Percentiles rank a stretch among this genome's conserved stretches.
These are phyloP conservation scores for Microsporum canis DNA, from an alignment of 2,329 filamentous ascomycete genomes.

Conservation along the genomic window DNA sequence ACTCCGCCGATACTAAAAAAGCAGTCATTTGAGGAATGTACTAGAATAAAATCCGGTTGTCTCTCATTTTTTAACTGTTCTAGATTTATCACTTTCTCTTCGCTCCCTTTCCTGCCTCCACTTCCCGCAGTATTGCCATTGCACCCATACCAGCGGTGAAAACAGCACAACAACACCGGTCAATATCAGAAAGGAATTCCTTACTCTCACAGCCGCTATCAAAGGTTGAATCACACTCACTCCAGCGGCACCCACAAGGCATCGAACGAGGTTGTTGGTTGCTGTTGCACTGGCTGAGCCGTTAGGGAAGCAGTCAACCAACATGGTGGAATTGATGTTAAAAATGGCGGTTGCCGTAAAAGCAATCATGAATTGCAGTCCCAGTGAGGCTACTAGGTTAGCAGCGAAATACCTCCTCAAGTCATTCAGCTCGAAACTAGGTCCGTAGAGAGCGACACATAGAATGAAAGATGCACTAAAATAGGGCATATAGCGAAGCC, in stretches of 20 bases:
- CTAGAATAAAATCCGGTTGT: background rate
- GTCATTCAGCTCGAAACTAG: slow-evolving; percentile 1
- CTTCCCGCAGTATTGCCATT: background rate
- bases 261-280: slow-evolving; percentile 43
- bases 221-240: slow-evolving; percentile 36
- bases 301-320: slow-evolving; percentile 44
- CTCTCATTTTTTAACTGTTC: background rate
- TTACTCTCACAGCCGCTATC: slow-evolving; percentile 13
- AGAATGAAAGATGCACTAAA: slow-evolving; percentile 13
- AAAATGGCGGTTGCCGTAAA: slow-evolving; percentile 44
- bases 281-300: slow-evolving; percentile 43
- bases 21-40: background rate
- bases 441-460: slow-evolving; percentile 34
- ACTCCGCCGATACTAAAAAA: background rate
- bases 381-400: slow-evolving; percentile 38
- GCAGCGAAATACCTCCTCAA: slow-evolving; percentile 34
- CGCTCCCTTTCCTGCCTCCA: background rate
- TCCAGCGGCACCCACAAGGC: slow-evolving; percentile 42
- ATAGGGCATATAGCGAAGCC: slow-evolving; percentile 10
- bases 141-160: background rate
- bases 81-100: background rate
- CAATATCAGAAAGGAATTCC: background rate
- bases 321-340: slow-evolving; percentile 40
- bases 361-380: slow-evolving; percentile 40
- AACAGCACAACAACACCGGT: background rate